Evolutionary conservation across 2,329 filamentous ascomycete species (phyloP), one percentile per base, ranked within the genome.

Genomic region (Pseudogymnoascus sp.): DNA sequence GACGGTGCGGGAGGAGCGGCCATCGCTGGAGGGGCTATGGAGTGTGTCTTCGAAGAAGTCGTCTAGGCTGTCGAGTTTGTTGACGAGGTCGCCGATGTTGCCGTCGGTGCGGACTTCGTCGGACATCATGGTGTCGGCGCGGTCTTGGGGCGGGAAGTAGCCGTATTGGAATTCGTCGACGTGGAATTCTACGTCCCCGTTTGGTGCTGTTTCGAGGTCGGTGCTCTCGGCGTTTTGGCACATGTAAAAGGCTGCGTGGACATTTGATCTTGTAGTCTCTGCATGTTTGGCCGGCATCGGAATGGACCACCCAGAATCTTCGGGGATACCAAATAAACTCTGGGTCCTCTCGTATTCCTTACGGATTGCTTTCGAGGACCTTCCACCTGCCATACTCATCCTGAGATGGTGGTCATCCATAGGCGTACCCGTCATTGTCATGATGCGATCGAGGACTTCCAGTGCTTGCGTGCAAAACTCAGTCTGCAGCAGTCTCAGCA

Each of bases 321-420:
- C 93, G 0, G 94, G 94, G 63, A 99, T 97, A 29, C 95, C 95
- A 73, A 97, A 99, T 35, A 99, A 77, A 70, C 92, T 97, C 73
- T 96, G 90, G 0, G 91, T 96, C 21, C 90, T 87, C 72, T 96
- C 93, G 69, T 96, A 97, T 75, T 97, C 92, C 72, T 97, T 97
- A 59, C 91, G 87, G 59, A 94, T 89, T 0, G 89, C 86, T 68
- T 90, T 89, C 0, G 92, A 94, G 2, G 92, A 91, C 14, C 58
- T 23, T 1, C 90, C 87, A 11, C 90, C 88, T 4, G 92, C 92
- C 91, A 99, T 97, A 74, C 93, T 97, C 95, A 99, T 99, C 39
- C 94, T 86, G 63, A 99, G 78, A 71, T 97, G 92, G 69, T 97
- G 91, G 69, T 90, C 91, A 74, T 97, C 94, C 82, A 96, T 91